Percentiles rank a stretch among this genome's conserved stretches.
phyloP scores from a whole-genome alignment of 2,329 filamentous ascomycete species.

The Epicoccum nigrum region DNA sequence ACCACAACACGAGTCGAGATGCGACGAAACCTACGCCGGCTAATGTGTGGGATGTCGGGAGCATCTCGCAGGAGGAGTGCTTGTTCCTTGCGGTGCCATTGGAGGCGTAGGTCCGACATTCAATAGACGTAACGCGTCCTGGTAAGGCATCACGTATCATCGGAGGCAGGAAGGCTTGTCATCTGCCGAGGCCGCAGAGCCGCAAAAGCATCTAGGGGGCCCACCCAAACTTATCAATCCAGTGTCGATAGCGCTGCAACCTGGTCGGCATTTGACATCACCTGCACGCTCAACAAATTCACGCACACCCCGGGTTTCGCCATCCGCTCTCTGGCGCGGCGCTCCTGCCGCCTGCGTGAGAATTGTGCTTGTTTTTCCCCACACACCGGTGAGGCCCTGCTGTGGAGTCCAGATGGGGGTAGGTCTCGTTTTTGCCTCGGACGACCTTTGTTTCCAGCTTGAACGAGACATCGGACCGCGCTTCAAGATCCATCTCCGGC shows the following conservation, averaged over 20 bases:
- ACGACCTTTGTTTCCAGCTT: conserved; percentile 4
- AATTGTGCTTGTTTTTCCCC: conserved; percentile 16
- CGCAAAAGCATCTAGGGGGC: conserved; percentile 6
- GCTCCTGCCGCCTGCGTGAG: conserved; percentile 6
- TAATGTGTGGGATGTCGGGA: conserved; percentile 9
- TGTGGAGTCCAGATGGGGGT: conserved; percentile 15
- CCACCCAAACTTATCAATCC: conserved; percentile 4
- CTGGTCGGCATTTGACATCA: conserved; percentile 18
- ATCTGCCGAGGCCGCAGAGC: conserved; percentile 21
- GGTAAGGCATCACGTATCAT: conserved; percentile 6
- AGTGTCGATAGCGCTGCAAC: conserved; percentile 19
- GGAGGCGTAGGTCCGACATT: conserved; percentile 7
- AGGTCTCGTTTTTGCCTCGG: conserved; percentile 6
- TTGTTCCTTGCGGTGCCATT: background rate
- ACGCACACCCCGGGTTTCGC: conserved; percentile 18
- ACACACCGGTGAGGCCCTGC: conserved; percentile 20
- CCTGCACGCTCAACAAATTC: conserved; percentile 22
- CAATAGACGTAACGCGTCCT: conserved; percentile 7
- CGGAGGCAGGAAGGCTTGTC: conserved; percentile 18
- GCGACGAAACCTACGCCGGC: conserved; percentile 5
- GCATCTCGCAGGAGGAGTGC: conserved; percentile 1
- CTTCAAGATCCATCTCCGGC: conserved; percentile 5
- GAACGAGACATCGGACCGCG: conserved; percentile 5
- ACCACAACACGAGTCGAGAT: background rate
- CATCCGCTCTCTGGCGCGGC: conserved; percentile 1